These are phyloP conservation scores for Byssochlamys sp. DNA, from an alignment of 2,329 filamentous ascomycete species.

Conservation along the genomic window DNA sequence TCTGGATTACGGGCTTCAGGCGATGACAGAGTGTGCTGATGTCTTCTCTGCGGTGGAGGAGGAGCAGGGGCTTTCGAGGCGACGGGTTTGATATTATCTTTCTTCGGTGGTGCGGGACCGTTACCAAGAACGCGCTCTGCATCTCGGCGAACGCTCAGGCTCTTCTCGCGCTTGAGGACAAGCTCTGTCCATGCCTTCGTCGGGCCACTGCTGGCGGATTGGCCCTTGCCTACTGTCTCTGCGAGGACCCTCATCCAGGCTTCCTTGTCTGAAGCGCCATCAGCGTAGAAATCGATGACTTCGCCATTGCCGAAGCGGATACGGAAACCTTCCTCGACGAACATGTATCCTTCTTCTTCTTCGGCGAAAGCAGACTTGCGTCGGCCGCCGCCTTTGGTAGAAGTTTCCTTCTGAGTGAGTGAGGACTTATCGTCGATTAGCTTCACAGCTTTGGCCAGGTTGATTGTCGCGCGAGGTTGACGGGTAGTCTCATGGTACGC, in stretches of 20 bases:
- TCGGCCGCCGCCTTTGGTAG: slow-evolving; percentile 64
- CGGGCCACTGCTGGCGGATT: slow-evolving; percentile 30
- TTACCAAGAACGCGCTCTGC: slow-evolving; percentile 16
- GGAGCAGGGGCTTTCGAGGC: slow-evolving; percentile 21
- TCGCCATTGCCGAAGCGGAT: slow-evolving; percentile 98
- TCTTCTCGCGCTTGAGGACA: slow-evolving; percentile 43
- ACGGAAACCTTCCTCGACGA: slow-evolving; percentile 96
- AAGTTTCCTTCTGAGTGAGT: slow-evolving; percentile 73
- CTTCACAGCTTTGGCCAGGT: slow-evolving; percentile 82
- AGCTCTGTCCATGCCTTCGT: slow-evolving; percentile 54
- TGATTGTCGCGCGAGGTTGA: slow-evolving; percentile 93
- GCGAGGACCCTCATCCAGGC: slow-evolving; percentile 85
- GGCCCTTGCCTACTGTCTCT: slow-evolving; percentile 56
- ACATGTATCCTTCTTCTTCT: slow-evolving; percentile 98
- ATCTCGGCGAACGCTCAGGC: slow-evolving; percentile 22
- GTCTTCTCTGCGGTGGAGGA: slow-evolving; percentile 19
- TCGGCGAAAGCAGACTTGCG: slow-evolving; percentile 93
- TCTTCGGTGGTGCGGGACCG: slow-evolving; percentile 13
- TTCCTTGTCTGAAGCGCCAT: slow-evolving; percentile 77
- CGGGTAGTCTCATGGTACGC: slow-evolving; percentile 92
- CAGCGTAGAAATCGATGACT: slow-evolving; percentile 96
- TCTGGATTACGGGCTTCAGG: slow-evolving; percentile 27
- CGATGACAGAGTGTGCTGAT: slow-evolving; percentile 33
- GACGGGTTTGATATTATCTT: slow-evolving; percentile 16
- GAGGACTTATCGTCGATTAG: slow-evolving; percentile 84